Evolutionary conservation across 2,329 filamentous ascomycete species (phyloP).

Genomic region (Trichoderma hamatum): DNA sequence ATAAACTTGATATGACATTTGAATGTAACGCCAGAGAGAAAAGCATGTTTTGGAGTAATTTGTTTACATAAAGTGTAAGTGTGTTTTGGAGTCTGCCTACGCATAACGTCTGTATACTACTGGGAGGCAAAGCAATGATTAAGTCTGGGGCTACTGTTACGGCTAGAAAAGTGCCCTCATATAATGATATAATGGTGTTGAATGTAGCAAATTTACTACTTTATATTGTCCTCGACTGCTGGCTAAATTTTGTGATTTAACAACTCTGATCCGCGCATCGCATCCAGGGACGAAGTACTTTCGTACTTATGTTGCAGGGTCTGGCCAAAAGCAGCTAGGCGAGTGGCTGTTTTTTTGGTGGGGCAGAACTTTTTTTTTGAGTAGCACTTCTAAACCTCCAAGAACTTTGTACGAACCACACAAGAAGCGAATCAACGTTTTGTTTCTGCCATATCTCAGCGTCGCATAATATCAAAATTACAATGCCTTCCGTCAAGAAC

Average conservation of each 20-base stretch:
- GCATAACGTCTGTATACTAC: constrained; percentile 21
- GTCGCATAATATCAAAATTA: neutral
- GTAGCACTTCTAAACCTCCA: neutral
- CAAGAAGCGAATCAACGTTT: neutral
- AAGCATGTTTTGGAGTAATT: neutral
- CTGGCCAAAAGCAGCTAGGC: constrained; percentile 19
- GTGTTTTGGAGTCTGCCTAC: constrained; percentile 15
- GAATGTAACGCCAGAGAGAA: neutral
- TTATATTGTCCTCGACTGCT: neutral
- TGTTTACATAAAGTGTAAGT: constrained; percentile 2
- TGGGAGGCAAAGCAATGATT: neutral
- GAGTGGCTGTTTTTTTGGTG: neutral
- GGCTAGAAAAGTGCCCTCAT: neutral
- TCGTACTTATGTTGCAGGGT: constrained; percentile 12
- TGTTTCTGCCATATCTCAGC: neutral
- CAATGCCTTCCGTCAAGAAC: constrained; percentile 61
- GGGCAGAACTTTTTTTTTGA: constrained; percentile 22
- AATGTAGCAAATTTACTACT: neutral
- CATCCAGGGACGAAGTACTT: neutral
- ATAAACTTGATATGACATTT: neutral
- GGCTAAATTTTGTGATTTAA: neutral
- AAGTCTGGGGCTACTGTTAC: neutral
- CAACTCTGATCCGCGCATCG: neutral
- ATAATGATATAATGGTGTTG: neutral
- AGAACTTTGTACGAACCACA: neutral